Evolutionary conservation across 176 grass and related monocot genomes (phyloP).

Genomic region (Oryza rufipogon): DNA sequence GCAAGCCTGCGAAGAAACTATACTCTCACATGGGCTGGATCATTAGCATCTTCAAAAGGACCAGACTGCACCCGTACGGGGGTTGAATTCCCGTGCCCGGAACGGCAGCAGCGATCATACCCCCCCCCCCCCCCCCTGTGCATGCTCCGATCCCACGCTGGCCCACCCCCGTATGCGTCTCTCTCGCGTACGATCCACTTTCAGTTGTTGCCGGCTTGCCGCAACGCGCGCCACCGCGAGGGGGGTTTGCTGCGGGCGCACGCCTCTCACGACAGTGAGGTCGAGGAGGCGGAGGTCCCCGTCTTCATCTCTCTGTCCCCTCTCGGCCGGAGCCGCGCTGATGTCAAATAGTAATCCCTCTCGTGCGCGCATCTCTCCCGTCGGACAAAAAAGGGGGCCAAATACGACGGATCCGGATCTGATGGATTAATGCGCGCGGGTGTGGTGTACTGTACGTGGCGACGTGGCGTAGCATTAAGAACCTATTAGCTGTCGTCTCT

Average conservation of each 20-base stretch:
- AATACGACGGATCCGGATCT: background rate
- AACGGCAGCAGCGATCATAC: slow-evolving; percentile 29
- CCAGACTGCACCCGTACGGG: slow-evolving; percentile 18
- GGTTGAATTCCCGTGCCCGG: slow-evolving; percentile 24
- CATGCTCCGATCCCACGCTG: too few relatives aligned
- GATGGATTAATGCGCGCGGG: too few relatives aligned
- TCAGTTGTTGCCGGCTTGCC: background rate
- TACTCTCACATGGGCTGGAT: background rate
- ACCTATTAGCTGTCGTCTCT: background rate
- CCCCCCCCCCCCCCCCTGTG: background rate
- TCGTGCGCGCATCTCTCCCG: background rate
- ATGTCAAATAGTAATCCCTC: background rate
- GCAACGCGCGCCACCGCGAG: background rate
- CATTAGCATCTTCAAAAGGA: background rate
- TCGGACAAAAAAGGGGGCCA: background rate
- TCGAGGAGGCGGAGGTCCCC: background rate
- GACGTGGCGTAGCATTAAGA: background rate
- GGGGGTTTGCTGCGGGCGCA: slow-evolving; percentile 8
- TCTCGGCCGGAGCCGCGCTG: background rate
- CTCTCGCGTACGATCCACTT: too few relatives aligned
- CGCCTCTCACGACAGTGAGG: background rate
- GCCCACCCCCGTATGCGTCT: background rate
- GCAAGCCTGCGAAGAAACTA: background rate
- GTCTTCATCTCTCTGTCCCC: background rate
- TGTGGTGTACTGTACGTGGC: background rate